Base-by-base conservation (phyloP, 306 rosid genomes). In the Medicago lupulina region DNA sequence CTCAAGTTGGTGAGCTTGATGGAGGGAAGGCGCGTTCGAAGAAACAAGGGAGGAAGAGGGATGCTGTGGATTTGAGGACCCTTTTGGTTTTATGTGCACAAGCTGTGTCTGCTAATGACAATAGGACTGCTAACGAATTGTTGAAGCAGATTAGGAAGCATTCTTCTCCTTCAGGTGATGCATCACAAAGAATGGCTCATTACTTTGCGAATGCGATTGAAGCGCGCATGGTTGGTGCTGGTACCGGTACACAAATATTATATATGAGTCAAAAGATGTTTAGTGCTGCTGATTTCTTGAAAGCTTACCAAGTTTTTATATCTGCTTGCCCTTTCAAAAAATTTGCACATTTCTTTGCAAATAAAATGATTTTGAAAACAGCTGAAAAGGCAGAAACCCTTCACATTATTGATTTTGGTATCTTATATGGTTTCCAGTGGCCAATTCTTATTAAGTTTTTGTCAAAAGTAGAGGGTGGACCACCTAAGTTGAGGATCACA, bases 351-450 rank as follows among this genome's bases (percentile, higher is more conserved):
- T 65, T 83, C 82, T 87, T 93, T 57, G 87, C 95, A 70, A 87
- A 90, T 43, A 73, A 73, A 11, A 85, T 50, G 83, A 90, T 93
- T 51, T 0, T 79, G 15, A 83, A 83, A 40, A 77, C 46, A n/a
- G 90, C 90, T 70, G 86, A 87, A 69, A 85, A 85, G 31, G 88
- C 90, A 15, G 78, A 79, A 44, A 51, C 84, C 0, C 93, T 90
- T 76, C 98, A 93, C 72, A 83, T 90, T 14, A 79, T 93, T 21
- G 98, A 93, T 76, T 93, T 93, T 39, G 98, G 98, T 70, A 93
- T 93, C 81, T 68, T 83, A 2, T 90, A 93, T 65, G 98, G 98
- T 64, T 93, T 89, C 78, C 98, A 90, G 61, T 93, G 98, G 98
- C 98, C 98, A 57, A 87, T 84, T 55, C 92, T 93, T 12, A 87